These are phyloP conservation scores for Pleurotus ostreatus DNA, from an alignment of 768 basidiomycete species.

Conservation along the genomic window DNA sequence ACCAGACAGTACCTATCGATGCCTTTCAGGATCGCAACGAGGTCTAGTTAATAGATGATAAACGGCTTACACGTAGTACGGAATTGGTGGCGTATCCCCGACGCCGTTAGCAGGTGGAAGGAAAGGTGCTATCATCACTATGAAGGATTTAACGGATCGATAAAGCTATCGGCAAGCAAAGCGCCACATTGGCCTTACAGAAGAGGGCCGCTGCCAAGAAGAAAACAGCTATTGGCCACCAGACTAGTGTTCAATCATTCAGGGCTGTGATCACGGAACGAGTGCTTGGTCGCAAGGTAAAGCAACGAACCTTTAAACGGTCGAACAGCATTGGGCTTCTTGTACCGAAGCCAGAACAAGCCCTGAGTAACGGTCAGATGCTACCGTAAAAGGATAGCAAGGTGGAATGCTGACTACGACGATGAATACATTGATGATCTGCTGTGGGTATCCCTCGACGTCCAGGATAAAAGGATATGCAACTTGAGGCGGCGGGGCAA, in stretches of 20 bases:
- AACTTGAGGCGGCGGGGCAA: conserved; percentile 47
- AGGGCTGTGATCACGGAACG: neutral
- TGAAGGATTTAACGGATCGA: neutral
- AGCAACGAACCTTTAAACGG: conserved; percentile 46
- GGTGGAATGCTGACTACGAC: conserved; percentile 36
- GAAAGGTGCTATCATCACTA: conserved; percentile 55
- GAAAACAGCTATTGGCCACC: conserved; percentile 52
- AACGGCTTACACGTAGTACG: conserved; percentile 45
- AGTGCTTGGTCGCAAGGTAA: neutral
- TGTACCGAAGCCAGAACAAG: conserved; percentile 53
- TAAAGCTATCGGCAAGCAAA: neutral
- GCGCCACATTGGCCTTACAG: conserved; percentile 30
- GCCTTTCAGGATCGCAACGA: neutral
- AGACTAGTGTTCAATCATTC: conserved; percentile 29
- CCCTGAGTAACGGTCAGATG: conserved; percentile 27
- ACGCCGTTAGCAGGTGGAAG: conserved; percentile 47
- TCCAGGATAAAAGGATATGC: conserved; percentile 63
- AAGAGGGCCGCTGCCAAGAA: conserved; percentile 49
- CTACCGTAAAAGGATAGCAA: neutral
- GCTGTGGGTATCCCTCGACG: conserved; percentile 46
- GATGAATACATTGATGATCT: conserved; percentile 55
- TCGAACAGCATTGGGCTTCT: conserved; percentile 37
- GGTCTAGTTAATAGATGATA: neutral
- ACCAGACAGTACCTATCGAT: conserved; percentile 46
- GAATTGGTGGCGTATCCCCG: conserved; percentile 58